These are phyloP conservation scores for Fusarium heterosporum DNA, from an alignment of 2,329 filamentous ascomycete genomes.

Conservation along the genomic window DNA sequence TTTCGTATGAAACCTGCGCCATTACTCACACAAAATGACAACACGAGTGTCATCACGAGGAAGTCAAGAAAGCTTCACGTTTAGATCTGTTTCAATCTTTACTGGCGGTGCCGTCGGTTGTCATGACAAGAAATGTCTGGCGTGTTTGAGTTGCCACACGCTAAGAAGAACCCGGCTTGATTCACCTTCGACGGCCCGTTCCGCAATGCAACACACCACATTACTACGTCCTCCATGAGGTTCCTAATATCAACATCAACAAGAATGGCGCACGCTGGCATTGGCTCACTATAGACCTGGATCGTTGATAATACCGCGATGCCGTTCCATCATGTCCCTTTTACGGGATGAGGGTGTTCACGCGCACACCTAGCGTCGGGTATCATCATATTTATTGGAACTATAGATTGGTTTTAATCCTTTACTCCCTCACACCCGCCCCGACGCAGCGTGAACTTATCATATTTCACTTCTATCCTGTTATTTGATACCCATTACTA, in stretches of 20 bases:
- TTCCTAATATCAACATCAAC: constrained; percentile 34
- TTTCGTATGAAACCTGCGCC: constrained; percentile 16
- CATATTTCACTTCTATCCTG: constrained; percentile 43
- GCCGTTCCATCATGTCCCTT: not conserved
- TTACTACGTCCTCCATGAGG: constrained; percentile 19
- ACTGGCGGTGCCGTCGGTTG: constrained; percentile 4
- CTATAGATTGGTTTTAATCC: not conserved
- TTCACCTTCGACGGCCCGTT: constrained; percentile 41
- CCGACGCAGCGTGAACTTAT: not conserved
- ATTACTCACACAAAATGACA: not conserved
- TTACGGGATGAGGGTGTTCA: not conserved
- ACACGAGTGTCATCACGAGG: not conserved
- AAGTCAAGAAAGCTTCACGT: constrained; percentile 1
- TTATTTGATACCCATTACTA: constrained; percentile 47
- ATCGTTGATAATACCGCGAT: constrained; percentile 11
- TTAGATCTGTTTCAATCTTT: not conserved
- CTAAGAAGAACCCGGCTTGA: constrained; percentile 22
- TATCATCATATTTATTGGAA: not conserved
- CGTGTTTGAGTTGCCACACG: constrained; percentile 4
- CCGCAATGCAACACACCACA: constrained; percentile 26
- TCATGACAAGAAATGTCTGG: constrained; percentile 5
- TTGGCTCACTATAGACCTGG: constrained; percentile 12
- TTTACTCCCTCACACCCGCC: not conserved
- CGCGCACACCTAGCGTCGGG: constrained; percentile 7
- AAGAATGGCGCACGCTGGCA: constrained; percentile 11